Evolutionary conservation across 2,329 filamentous ascomycete genomes (phyloP).

Genomic region (Ambrosiella cleistominuta): DNA sequence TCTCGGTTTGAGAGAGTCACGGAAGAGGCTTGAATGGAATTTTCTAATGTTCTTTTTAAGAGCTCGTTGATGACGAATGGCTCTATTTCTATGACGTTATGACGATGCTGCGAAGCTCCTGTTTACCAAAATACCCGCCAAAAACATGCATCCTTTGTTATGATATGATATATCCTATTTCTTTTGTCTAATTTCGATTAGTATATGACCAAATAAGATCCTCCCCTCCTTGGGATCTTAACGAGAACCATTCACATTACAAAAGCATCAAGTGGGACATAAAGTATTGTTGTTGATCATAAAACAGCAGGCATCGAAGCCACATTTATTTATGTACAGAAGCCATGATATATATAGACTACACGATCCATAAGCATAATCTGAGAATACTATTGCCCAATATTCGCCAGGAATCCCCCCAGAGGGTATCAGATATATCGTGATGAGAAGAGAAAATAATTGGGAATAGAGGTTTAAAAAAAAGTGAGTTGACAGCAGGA

Average conservation of each 20-base stretch:
- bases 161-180: no score
- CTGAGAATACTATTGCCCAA: not conserved
- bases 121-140: not conserved
- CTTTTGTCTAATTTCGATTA: no score
- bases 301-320: not conserved
- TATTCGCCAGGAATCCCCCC: not conserved
- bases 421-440: slow-evolving; percentile 5
- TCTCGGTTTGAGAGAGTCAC: not conserved
- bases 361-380: slow-evolving; percentile 1
- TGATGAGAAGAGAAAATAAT: not conserved
- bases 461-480: not conserved
- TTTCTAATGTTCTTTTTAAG: no score
- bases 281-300: not conserved
- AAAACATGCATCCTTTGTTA: not conserved
- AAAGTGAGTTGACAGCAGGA: not conserved
- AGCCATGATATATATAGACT: not conserved
- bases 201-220: not conserved
- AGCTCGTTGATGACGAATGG: not conserved
- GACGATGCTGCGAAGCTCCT: not conserved
- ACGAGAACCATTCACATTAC: not conserved
- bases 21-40: not conserved
- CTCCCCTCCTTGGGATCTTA: not conserved
- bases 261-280: no score
- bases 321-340: slow-evolving; percentile 1
- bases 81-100: not conserved